Percentiles rank a stretch among this genome's conserved stretches.
phyloP scores from a whole-genome alignment of 1,284 basidiomycete genomes.

The Apiotrichum veenhuisii region DNA sequence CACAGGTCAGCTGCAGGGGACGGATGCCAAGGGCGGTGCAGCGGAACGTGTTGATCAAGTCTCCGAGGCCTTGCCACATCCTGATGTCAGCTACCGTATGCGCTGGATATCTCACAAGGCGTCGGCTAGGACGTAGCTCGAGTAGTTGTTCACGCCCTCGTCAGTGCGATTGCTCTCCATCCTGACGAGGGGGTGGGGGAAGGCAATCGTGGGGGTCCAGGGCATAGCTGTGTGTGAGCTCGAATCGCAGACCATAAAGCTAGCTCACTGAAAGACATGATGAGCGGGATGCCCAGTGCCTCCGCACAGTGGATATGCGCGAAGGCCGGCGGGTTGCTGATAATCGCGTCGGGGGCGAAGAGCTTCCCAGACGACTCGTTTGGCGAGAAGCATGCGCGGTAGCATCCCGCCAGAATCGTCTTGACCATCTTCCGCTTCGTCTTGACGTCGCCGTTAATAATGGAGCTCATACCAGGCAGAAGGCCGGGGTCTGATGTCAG shows the following conservation, averaged over 20 bases:
- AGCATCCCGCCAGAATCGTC: slow-evolving; percentile 60
- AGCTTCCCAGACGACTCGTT: slow-evolving; percentile 51
- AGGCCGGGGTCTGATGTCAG: slow-evolving; percentile 41
- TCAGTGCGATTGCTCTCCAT: slow-evolving; percentile 57
- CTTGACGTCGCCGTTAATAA: slow-evolving; percentile 39
- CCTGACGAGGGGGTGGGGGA: slow-evolving; percentile 63
- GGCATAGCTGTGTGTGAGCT: slow-evolving; percentile 58
- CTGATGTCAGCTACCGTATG: slow-evolving; percentile 1
- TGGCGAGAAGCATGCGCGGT: slow-evolving; percentile 56
- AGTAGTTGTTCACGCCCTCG: slow-evolving; percentile 56
- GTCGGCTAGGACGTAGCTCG: slow-evolving; percentile 59
- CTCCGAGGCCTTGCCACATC: slow-evolving; percentile 54
- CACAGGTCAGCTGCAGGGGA: slow-evolving; percentile 54
- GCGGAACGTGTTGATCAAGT: slow-evolving; percentile 62
- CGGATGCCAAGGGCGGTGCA: slow-evolving; percentile 55
- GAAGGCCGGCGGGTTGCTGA: slow-evolving; percentile 63
- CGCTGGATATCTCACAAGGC: slow-evolving; percentile 40
- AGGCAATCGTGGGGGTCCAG: slow-evolving; percentile 62
- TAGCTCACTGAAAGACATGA: slow-evolving; percentile 47
- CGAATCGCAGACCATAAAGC: fast-evolving
- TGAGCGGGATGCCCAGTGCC: slow-evolving; percentile 59
- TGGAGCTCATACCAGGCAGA: slow-evolving; percentile 33
- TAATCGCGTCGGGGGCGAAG: slow-evolving; percentile 62
- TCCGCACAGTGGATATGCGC: slow-evolving; percentile 64
- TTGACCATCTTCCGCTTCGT: slow-evolving; percentile 43